A percentile compares a stretch with the other conserved stretches of the same genome.
phyloP scores from a whole-genome alignment of 2,329 filamentous ascomycete genomes.

The Mollisiaceae sp. region DNA sequence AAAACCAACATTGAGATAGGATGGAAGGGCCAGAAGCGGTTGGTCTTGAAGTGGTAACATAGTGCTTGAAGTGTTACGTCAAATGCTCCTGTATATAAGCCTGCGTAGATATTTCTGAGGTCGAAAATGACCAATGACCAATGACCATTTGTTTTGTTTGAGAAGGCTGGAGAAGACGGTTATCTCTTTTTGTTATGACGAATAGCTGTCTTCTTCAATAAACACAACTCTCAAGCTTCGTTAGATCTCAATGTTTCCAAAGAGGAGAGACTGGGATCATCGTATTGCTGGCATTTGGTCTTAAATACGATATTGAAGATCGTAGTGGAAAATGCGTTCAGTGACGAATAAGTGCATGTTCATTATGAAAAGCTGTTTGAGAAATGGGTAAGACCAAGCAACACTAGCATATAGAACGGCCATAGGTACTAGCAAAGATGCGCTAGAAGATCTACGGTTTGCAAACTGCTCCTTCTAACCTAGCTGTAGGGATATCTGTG shows the following conservation, averaged over 20 bases:
- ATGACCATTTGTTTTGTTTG: conserved; percentile 69
- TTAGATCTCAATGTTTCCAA: conserved; percentile 78
- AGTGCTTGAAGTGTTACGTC: conserved; percentile 73
- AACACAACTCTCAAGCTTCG: conserved; percentile 83
- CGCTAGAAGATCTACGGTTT: conserved; percentile 45
- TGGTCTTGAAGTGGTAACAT: no score
- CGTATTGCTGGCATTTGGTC: conserved; percentile 64
- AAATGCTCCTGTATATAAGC: conserved; percentile 64
- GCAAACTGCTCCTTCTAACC: conserved; percentile 22
- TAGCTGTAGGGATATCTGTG: conserved; percentile 26
- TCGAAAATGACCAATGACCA: conserved; percentile 82
- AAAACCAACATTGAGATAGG: conserved; percentile 70
- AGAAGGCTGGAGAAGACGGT: conserved; percentile 65
- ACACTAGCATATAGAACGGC: conserved; percentile 68
- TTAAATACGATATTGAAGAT: conserved; percentile 65
- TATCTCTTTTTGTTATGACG: conserved; percentile 79
- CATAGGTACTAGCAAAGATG: conserved; percentile 70
- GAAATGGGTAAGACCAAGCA: neutral
- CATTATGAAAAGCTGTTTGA: neutral
- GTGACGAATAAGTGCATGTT: conserved; percentile 29
- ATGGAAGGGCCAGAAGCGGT: conserved; percentile 68
- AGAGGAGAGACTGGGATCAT: conserved; percentile 64
- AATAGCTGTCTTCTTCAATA: conserved; percentile 68
- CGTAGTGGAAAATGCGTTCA: conserved; percentile 36
- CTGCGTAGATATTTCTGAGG: conserved; percentile 60